Evolutionary conservation across 139 green algal genomes (phyloP).

Genomic region (Deuterostichococcus epilithicus): DNA sequence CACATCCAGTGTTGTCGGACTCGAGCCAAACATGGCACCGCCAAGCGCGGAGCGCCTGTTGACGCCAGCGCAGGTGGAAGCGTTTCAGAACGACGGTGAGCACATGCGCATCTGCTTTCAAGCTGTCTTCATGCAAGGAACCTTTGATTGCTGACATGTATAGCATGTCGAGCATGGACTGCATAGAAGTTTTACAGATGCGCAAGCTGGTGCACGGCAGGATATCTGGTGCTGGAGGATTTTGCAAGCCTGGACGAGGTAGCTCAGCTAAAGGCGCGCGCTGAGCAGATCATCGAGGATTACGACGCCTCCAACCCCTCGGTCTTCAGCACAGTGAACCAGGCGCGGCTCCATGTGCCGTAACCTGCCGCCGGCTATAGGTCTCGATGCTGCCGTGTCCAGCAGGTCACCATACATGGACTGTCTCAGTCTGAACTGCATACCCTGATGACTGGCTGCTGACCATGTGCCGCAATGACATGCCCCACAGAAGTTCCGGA

Average conservation of each 20-base stretch:
- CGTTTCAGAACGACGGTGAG: conserved; percentile 14
- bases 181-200: too few relatives aligned
- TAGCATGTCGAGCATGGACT: too few relatives aligned
- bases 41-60: conserved; percentile 1
- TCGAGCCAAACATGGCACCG: not conserved
- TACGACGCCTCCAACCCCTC: conserved; percentile 32
- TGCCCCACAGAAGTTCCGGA: conserved; percentile 29
- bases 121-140: not conserved
- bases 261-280: conserved; percentile 27
- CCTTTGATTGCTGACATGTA: too few relatives aligned
- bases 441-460: too few relatives aligned
- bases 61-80: conserved; percentile 15
- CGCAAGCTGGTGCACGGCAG: conserved; percentile 16
- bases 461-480: too few relatives aligned
- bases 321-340: conserved; percentile 58
- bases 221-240: conserved; percentile 53
- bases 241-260: conserved; percentile 49
- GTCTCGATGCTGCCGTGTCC: too few relatives aligned
- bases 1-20: too few relatives aligned
- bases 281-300: conserved; percentile 39
- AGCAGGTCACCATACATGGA: too few relatives aligned
- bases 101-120: not conserved
- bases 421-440: too few relatives aligned
- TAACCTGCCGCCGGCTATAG: too few relatives aligned
- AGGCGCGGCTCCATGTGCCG: too few relatives aligned